Evolutionary conservation across 1,284 basidiomycete genomes (phyloP), one percentile per base, ranked within the genome.

Genomic region (Cutaneotrichosporon arboriforme): DNA sequence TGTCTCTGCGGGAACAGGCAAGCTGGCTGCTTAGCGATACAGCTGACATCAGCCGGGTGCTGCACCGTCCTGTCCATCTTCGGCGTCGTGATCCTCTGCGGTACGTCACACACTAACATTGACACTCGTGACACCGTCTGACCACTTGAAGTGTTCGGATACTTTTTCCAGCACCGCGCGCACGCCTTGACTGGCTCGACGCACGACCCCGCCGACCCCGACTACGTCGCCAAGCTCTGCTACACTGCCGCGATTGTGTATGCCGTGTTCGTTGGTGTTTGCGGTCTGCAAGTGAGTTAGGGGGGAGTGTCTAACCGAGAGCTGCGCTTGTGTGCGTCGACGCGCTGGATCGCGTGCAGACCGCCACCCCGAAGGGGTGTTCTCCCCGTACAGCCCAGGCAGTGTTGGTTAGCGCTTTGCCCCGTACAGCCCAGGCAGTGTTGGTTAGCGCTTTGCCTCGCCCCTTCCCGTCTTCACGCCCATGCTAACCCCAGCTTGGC

Each of bases 21-120:
- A 58, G 75, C 49, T 45, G 8, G 9, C 34, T 1, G 4, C 8
- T 5, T 15, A 5, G 2, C 1, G 2, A 14, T 42, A 1, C 0
- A 23, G 33, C 47, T 52, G 35, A 51, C 45, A 12, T 20, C 59
- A 81, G 80, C 80, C 22, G 72, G 73, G 46, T 80, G 78, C 72
- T 81, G 79, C 61, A 78, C 78, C 36, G 70, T 81, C 46, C 70
- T 81, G 45, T 78, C 76, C 10, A 55, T 77, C 41, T 79, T 81
- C 44, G 80, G 78, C n/a, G 75, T 78, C 21, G 62, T 80, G 57
- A 79, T 80, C 58, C 74, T 81, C 31, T 58, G 75, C 40, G 76
- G 73, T 75, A 50, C 26, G 74, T 67, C 13, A 4, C 31, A 20
- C 26, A 21, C 22, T 18, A n/a, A 10, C 22, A 10, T 13, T 17